Evolutionary conservation across 1,139 yeast genomes (phyloP), one percentile per base, ranked within the genome.

Genomic region (Lodderomyces metapsilosis): DNA sequence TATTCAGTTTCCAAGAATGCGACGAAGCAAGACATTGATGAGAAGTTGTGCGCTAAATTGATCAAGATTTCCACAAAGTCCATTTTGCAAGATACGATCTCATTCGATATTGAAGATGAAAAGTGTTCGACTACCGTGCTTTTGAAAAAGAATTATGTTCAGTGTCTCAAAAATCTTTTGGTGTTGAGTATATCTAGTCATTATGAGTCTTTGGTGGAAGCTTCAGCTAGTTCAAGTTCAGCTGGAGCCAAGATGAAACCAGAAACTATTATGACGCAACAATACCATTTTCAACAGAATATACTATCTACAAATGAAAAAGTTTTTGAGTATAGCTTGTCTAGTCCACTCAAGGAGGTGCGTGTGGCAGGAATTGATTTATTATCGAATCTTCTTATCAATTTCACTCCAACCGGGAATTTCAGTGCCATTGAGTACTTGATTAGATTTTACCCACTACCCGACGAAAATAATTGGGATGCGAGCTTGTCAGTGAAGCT

Each of bases 211-310:
- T 54, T 71, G 31, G 53, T 70, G 40, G 62, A 69, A 1, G 48
- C 58, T 10, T 68, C 74, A 3, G 62, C 75, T 2, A 61, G 74
- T 0, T 59, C 71, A 5, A 50, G 64, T 7, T 58, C 71, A 0
- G 59, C 69, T 1, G 69, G 72, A 3, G 64, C 74, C 4, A 71
- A 71, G 48, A 47, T 68, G 59, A 71, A 70, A 41, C 76, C 78
- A 0, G 77, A 72, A 39, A 51, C 67, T 0, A 59, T 72, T 24
- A 70, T 71, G 76, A 41, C 58, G 8, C 72, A 62, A 38, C 77
- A 72, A 45, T 62, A 69, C 46, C 68, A 57, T 43, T 70, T 58
- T 46, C 78, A 72, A 52, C 40, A 45, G 10, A 48, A 51, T 30
- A 46, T 72, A 15, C 55, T 72, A 36, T 37, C 53, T 2, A 43